Conservation (phyloP, 2,329 filamentous ascomycete genomes). For the Fusarium tricinctum region DNA sequence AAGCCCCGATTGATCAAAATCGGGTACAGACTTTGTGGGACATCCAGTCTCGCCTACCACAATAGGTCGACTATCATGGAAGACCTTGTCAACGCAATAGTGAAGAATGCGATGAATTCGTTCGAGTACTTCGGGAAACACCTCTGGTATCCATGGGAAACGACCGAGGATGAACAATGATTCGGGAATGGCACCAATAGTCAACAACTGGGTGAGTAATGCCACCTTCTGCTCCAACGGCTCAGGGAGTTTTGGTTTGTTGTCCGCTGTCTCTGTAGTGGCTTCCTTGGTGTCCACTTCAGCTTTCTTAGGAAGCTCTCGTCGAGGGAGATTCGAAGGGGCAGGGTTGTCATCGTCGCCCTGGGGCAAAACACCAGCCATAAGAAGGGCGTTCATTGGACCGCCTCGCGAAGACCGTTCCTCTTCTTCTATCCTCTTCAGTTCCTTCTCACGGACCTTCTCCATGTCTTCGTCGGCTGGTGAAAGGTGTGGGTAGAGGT, state of each 20-base stretch:
- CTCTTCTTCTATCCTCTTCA: slow-evolving; percentile 83
- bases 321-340: slow-evolving; percentile 58
- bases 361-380: slow-evolving; percentile 82
- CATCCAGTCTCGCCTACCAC: slow-evolving; percentile 52
- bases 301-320: slow-evolving; percentile 66
- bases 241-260: slow-evolving; percentile 72
- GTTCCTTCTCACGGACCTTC: slow-evolving; percentile 74
- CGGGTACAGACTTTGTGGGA: slow-evolving; percentile 61
- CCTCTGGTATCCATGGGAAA: slow-evolving; percentile 92
- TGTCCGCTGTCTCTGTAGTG: slow-evolving; percentile 59
- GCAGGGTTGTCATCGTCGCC: slow-evolving; percentile 77
- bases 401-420: slow-evolving; percentile 80
- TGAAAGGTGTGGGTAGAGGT: slow-evolving; percentile 93
- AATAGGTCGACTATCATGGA: slow-evolving; percentile 61
- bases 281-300: slow-evolving; percentile 66
- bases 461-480: slow-evolving; percentile 88
- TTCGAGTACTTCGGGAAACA: slow-evolving; percentile 83
- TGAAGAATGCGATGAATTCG: slow-evolving; percentile 87
- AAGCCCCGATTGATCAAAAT: slow-evolving; percentile 74
- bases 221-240: slow-evolving; percentile 90
- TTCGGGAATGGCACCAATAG: slow-evolving; percentile 93
- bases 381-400: slow-evolving; percentile 84
- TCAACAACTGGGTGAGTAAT: slow-evolving; percentile 86
- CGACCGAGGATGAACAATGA: slow-evolving; percentile 91
- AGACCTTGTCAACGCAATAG: slow-evolving; percentile 83